phyloP scores from a whole-genome alignment of 257 asterid species.

The Petrea volubilis region DNA sequence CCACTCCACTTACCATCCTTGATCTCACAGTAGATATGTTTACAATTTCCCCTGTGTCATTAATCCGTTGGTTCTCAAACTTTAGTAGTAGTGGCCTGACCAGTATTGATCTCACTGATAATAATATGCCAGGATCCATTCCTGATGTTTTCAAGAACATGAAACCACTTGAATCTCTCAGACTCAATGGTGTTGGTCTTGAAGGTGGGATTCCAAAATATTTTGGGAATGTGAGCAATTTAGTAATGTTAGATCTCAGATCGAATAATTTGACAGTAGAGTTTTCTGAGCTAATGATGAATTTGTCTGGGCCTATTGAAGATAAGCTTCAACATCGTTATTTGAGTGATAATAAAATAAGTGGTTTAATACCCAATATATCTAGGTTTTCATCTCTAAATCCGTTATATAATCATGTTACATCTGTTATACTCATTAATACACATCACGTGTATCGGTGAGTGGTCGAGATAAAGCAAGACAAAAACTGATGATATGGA shows the following conservation, averaged over 20 bases:
- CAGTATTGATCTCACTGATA: neutral
- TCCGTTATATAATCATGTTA: too few species aligned
- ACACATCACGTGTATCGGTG: too few species aligned
- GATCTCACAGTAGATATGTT: neutral
- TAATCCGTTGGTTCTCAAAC: neutral
- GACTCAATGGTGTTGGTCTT: neutral
- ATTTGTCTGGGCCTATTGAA: neutral
- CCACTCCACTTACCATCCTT: conserved; percentile 5
- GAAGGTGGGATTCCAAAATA: conserved; percentile 7
- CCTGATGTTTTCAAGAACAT: neutral
- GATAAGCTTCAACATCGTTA: neutral
- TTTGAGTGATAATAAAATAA: neutral
- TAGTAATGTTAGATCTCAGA: neutral
- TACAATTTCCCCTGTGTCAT: neutral
- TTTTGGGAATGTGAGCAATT: neutral
- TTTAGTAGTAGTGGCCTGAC: neutral
- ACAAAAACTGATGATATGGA: too few species aligned
- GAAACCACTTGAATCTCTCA: neutral
- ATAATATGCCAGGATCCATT: neutral
- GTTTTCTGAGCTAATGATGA: neutral
- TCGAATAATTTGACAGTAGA: neutral
- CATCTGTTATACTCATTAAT: too few species aligned
- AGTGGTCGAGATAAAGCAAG: too few species aligned
- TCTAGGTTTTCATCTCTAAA: neutral
- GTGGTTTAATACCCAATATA: neutral